These are phyloP conservation scores for Aschersonia sp. DNA, from an alignment of 2,329 filamentous ascomycete species.

Conservation along the genomic window DNA sequence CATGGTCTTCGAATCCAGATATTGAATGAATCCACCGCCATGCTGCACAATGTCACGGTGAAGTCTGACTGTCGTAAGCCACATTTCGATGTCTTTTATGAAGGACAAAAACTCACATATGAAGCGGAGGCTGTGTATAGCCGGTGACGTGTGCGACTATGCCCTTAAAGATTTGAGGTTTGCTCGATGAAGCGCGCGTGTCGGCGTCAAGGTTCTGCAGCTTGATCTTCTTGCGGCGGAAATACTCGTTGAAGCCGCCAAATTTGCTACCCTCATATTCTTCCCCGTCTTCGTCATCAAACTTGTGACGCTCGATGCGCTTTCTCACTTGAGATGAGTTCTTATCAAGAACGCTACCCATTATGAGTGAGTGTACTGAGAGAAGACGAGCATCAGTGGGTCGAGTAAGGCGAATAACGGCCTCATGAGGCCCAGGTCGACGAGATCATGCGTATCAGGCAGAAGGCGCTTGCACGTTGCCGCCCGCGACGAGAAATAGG, in stretches of 20 bases:
- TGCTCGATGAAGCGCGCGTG: constrained; percentile 53
- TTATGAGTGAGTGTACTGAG: constrained; percentile 12
- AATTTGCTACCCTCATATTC: constrained; percentile 83
- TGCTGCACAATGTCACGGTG: constrained; percentile 79
- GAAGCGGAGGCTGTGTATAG: constrained; percentile 87
- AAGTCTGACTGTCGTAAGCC: constrained; percentile 28
- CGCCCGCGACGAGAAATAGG: too few species aligned
- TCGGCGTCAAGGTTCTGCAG: constrained; percentile 86
- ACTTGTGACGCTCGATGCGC: constrained; percentile 51
- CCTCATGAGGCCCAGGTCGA: neutral
- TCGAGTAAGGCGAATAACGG: neutral
- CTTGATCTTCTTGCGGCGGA: constrained; percentile 91
- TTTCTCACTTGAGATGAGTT: constrained; percentile 49
- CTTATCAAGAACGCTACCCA: constrained; percentile 48
- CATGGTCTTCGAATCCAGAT: constrained; percentile 84
- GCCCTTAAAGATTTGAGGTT: constrained; percentile 77
- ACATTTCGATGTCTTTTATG: neutral
- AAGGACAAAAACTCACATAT: constrained; percentile 37
- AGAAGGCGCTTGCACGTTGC: too few species aligned
- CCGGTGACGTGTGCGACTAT: constrained; percentile 87
- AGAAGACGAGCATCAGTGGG: neutral
- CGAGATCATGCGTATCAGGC: neutral
- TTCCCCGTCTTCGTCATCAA: constrained; percentile 70
- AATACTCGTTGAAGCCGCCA: constrained; percentile 82
- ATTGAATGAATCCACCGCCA: constrained; percentile 91